Base-by-base conservation (phyloP, 306 rosid genomes). In the Glycine soja region DNA sequence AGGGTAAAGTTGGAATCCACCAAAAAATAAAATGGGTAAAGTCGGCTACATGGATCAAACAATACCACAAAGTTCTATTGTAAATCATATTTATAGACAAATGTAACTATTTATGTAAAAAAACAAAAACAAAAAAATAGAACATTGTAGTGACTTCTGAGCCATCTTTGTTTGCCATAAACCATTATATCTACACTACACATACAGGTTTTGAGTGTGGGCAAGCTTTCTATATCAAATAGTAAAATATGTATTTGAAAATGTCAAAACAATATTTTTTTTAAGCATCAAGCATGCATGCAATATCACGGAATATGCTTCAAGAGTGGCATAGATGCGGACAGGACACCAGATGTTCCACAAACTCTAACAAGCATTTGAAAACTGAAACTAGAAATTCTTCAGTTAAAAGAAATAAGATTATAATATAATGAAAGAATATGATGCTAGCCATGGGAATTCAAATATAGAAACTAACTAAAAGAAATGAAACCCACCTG, bases 401-500 rank as follows among this genome's bases (percentile, higher is more conserved):
- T 24, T 65, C 24, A 57, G 57, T 38, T 64, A 71, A 72, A 51
- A 24, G 74, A 36, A 32, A 24, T 5, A 63, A 18, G 13, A 52
- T 7, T 16, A 71, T 14, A 6, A 56, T 58, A 50, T 50, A 69
- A 58, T 66, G 65, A 50, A 47, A 80, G 42, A 83, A 73, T 18
- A 34, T 42, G 46, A 75, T 52, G 53, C 67, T 68, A 81, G 63
- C 64, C 38, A 70, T 32, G 70, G 46, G 30, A 67, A 47, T 50
- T 81, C 48, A 77, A 40, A 68, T 34, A 70, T 40, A 72, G 32
- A 61, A 51, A 52, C 24, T 43, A 66, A 52, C 66, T 63, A 75
- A 5, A 74, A 77, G 54, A 50, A 47, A 9, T 76, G 32, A 69
- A 62, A 38, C 30, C 72, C 64, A 93, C 99, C 99, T 54, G 99